phyloP scores from a whole-genome alignment of 2,329 filamentous ascomycete genomes.

The Capronia epimyces region DNA sequence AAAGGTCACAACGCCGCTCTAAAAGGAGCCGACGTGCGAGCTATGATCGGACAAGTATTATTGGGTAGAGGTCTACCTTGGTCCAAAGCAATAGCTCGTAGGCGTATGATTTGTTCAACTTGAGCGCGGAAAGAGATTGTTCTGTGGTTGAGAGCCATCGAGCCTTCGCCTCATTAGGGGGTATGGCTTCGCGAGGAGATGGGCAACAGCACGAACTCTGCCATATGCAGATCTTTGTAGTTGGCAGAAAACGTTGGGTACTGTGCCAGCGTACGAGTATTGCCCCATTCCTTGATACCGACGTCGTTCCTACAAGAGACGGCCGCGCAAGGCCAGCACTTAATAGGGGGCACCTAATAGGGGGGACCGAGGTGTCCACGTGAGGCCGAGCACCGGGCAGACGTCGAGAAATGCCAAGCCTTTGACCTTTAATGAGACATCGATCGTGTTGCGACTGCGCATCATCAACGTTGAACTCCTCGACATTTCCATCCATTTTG shows the following conservation, averaged over 20 bases:
- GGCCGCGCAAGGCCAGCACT: neutral
- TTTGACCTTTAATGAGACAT: conserved; percentile 15
- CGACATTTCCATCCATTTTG: conserved; percentile 5
- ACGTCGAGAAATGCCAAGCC: conserved; percentile 3
- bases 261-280: no score
- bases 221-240: no score
- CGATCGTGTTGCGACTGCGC: conserved; percentile 7
- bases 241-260: no score
- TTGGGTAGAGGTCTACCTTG: neutral
- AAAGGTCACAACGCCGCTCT: neutral
- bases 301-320: no score
- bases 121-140: no score
- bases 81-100: no score
- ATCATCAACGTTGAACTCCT: conserved; percentile 6
- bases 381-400: conserved; percentile 2
- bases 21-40: neutral
- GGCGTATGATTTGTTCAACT: no score
- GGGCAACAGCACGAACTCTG: no score
- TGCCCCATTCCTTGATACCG: no score
- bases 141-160: no score
- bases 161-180: no score
- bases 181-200: no score
- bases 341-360: neutral
- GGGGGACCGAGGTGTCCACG: neutral
- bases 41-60: neutral